Conservation (phyloP, 495 filamentous ascomycete species). For the Cairneyella variabilis region DNA sequence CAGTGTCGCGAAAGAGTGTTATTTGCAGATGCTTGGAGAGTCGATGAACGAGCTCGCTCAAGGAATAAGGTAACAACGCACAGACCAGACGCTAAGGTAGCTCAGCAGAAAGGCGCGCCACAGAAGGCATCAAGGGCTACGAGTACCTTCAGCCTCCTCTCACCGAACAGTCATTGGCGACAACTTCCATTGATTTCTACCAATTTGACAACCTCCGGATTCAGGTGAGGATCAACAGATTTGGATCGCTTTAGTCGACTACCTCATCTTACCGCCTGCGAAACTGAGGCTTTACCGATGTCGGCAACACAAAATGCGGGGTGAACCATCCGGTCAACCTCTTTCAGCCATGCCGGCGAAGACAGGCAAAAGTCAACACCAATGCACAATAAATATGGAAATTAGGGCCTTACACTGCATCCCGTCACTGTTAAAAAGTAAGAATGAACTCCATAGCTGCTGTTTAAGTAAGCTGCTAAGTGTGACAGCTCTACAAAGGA, state of each 20-base stretch:
- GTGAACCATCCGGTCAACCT: background rate
- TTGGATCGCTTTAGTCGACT: too few species aligned
- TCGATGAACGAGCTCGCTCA: background rate
- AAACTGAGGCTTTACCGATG: background rate
- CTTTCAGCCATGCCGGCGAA: background rate
- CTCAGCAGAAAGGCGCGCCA: background rate
- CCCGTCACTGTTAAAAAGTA: too few species aligned
- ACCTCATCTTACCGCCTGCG: too few species aligned
- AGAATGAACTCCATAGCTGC: too few species aligned
- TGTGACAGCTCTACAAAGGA: too few species aligned
- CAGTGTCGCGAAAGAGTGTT: background rate
- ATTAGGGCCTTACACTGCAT: too few species aligned
- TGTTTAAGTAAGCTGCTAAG: too few species aligned
- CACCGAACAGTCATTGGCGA: background rate
- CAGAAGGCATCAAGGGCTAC: conserved; percentile 4
- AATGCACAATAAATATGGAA: too few species aligned
- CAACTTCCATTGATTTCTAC: background rate
- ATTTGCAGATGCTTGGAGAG: background rate
- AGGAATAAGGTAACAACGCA: background rate
- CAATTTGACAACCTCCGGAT: background rate
- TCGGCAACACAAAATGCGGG: background rate
- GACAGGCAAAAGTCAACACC: too few species aligned
- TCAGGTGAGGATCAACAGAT: background rate
- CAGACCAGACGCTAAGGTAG: background rate
- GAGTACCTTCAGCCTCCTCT: conserved; percentile 6